Base-by-base conservation (phyloP, 2,329 filamentous ascomycete genomes). In the Rutstroemia sp. region DNA sequence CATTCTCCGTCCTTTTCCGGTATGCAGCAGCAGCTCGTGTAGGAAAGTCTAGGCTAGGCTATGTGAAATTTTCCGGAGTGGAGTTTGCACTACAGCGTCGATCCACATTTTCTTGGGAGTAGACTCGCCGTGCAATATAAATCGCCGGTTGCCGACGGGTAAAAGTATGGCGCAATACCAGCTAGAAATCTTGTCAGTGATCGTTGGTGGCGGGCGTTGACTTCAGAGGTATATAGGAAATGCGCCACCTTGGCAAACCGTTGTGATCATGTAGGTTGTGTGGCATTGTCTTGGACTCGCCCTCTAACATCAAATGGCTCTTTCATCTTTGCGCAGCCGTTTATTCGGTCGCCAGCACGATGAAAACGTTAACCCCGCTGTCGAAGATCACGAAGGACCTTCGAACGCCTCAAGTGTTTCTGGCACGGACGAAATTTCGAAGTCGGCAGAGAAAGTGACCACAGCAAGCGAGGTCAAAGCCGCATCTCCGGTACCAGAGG, bases 401-500 rank as follows among this genome's bases (percentile, higher is more conserved):
- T 47, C 44, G 2, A 16, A 30, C 21, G 47, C 53, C 25, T 55
- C 53, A 5, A 55, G 47, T 44, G 47, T 51, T 5, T 41, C 47
- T 4, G 53, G 47, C n/a, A 44, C 47, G 12, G 53, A 55, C 14
- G 47, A 45, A 38, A 55, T 34, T 10, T 39, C 25, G 23, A 45
- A 45, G 12, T 55, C 53, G 2, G 23, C 19, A 4, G 53, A 42
- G 14, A 45, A 51, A 27, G 37, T 19, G 4, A 38, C 19, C 41
- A 39, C 46, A 34, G 53, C 50, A n/a, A 23, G 17, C 16, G 38
- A 37, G 9, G 10, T 44, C 14, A 51, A 55, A 51, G 38, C 19
- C 8, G 30, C 38, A 7, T 8, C 38, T n/a, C 46, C 53, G 9
- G 14, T 59, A 75, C 9, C 62, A 76, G 17, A 64, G 73, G 23